phyloP scores from a whole-genome alignment of 1,284 basidiomycete species.

The Rhodotorula sp. region DNA sequence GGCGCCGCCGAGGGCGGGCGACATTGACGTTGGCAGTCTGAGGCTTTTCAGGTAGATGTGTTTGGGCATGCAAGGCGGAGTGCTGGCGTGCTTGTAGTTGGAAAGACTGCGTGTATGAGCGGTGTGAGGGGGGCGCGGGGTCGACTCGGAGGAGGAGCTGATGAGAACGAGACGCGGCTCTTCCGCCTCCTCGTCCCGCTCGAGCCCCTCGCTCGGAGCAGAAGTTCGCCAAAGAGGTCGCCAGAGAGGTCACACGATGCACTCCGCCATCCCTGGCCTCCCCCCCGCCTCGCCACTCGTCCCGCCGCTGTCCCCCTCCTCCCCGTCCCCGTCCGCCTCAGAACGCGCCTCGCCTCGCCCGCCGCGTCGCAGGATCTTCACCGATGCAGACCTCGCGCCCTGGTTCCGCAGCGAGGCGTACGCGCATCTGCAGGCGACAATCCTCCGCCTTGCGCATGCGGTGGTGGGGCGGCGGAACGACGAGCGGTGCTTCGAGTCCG shows the following conservation, averaged over 20 bases:
- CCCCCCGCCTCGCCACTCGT: background rate
- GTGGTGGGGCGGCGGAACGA: slow-evolving; percentile 44
- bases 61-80: background rate
- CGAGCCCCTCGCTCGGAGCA: no score
- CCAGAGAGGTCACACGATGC: background rate
- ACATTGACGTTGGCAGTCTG: slow-evolving; percentile 29
- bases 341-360: background rate
- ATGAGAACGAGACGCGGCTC: background rate
- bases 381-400: slow-evolving; percentile 47
- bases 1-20: background rate
- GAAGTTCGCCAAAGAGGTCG: no score
- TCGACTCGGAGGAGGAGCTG: no score
- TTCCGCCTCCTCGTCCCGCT: no score
- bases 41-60: slow-evolving; percentile 22
- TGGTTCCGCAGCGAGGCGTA: slow-evolving; percentile 49
- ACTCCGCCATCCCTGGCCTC: background rate
- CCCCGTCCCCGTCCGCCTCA: background rate
- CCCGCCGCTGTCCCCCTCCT: no score
- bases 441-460: slow-evolving; percentile 49
- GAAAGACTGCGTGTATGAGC: no score
- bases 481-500: slow-evolving; percentile 19
- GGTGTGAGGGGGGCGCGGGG: no score
- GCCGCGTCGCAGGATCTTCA: slow-evolving; percentile 45
- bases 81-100: background rate
- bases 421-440: slow-evolving; percentile 44